These are phyloP conservation scores for Pseudozyma sp. DNA, from an alignment of 1,284 basidiomycete species.

Conservation along the genomic window DNA sequence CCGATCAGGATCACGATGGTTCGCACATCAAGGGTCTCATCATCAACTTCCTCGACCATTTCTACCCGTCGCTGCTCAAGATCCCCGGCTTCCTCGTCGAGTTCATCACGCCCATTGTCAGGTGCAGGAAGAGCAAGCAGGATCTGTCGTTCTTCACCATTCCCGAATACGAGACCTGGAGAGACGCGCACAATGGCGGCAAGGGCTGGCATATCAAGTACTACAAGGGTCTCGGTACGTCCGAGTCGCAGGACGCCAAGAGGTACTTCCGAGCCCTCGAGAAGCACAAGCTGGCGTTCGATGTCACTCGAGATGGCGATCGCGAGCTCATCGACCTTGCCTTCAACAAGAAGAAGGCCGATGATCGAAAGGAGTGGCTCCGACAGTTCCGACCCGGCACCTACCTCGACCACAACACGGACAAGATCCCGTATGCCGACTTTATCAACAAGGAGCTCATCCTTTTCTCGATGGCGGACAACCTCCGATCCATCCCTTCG, in stretches of 20 bases:
- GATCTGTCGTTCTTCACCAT: constrained; percentile 94
- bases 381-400: constrained; percentile 97
- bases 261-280: constrained; percentile 93
- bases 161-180: constrained; percentile 95
- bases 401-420: constrained; percentile 87
- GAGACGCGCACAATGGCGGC: constrained; percentile 81
- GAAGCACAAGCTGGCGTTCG: constrained; percentile 94
- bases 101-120: constrained; percentile 98
- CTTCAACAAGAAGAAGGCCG: constrained; percentile 99
- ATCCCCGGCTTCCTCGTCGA: constrained; percentile 94
- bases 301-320: constrained; percentile 83
- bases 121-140: constrained; percentile 81
- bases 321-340: constrained; percentile 93
- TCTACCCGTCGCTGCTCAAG: constrained; percentile 93
- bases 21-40: constrained; percentile 99
- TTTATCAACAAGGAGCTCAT: constrained; percentile 99
- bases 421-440: constrained; percentile 87
- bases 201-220: constrained; percentile 78
- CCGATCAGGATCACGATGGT: constrained; percentile 99
- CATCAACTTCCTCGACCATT: constrained; percentile 98
- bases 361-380: constrained; percentile 98
- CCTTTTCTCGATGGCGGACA: constrained; percentile 99
- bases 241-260: constrained; percentile 85
- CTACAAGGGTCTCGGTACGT: constrained; percentile 99
- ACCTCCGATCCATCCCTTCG: constrained; percentile 85